A percentile compares a stretch with the other conserved stretches of the same genome.
Conservation (phyloP, 805 yeast genomes). For the Ogataea glucozyma region DNA sequence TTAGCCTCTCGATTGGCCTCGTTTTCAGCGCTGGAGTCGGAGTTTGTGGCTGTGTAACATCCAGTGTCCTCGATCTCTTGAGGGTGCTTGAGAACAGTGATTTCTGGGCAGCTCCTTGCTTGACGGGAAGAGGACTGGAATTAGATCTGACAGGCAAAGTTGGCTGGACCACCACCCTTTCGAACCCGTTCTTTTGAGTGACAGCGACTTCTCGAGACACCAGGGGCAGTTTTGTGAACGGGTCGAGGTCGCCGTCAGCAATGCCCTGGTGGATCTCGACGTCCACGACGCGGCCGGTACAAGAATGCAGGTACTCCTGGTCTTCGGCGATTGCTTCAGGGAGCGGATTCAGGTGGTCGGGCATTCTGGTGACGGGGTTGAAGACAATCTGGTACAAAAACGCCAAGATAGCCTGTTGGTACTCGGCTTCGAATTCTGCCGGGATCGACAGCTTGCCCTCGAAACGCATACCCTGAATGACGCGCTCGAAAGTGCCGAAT, state of each 20-base stretch:
- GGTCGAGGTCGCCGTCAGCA: slow-evolving; percentile 69
- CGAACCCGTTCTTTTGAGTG: background rate
- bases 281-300: slow-evolving; percentile 48
- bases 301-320: slow-evolving; percentile 30
- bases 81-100: slow-evolving; percentile 1
- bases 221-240: slow-evolving; percentile 52
- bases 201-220: slow-evolving; percentile 48
- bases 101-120: slow-evolving; percentile 6
- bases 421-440: slow-evolving; percentile 56
- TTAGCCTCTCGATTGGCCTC: slow-evolving; percentile 10
- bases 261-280: slow-evolving; percentile 52
- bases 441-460: slow-evolving; percentile 65
- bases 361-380: slow-evolving; percentile 52
- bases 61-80: background rate
- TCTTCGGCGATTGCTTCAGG: slow-evolving; percentile 41
- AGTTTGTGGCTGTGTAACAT: background rate
- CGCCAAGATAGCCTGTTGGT: slow-evolving; percentile 68
- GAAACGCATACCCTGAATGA: slow-evolving; percentile 54
- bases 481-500: slow-evolving; percentile 52
- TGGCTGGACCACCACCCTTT: background rate
- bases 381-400: slow-evolving; percentile 86
- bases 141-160: background rate
- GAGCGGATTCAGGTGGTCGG: slow-evolving; percentile 61
- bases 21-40: background rate
- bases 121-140: slow-evolving; percentile 9